Evolutionary conservation across 2,329 filamentous ascomycete species (phyloP).

Genomic region (Sclerotinia minor): DNA sequence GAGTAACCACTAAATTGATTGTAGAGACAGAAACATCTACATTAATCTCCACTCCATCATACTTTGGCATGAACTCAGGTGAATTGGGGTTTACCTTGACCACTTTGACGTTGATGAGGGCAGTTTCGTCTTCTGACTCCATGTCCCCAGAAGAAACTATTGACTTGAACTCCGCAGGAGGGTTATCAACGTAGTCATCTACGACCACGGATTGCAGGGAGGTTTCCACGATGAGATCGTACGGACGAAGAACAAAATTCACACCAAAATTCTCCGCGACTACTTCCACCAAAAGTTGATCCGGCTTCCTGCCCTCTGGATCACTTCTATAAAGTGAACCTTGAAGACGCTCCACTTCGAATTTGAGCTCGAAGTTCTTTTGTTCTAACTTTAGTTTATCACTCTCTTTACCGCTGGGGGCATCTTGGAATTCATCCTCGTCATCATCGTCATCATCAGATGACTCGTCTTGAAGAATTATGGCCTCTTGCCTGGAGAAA

Average conservation of each 20-base stretch:
- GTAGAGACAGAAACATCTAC: constrained; percentile 89
- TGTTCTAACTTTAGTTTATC: constrained; percentile 75
- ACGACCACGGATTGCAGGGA: constrained; percentile 82
- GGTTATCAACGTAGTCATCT: constrained; percentile 90
- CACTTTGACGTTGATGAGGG: constrained; percentile 87
- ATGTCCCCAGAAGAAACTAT: constrained; percentile 83
- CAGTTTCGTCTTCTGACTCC: constrained; percentile 73
- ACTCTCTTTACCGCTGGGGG: constrained; percentile 55
- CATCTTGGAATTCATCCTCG: constrained; percentile 67
- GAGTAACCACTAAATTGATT: constrained; percentile 92
- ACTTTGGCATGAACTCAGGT: constrained; percentile 88
- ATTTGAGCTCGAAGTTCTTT: constrained; percentile 92
- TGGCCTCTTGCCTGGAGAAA: constrained; percentile 70
- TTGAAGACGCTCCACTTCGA: constrained; percentile 90
- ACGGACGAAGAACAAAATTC: constrained; percentile 83
- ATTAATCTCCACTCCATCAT: constrained; percentile 92
- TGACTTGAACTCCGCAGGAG: constrained; percentile 89
- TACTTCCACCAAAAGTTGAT: constrained; percentile 83
- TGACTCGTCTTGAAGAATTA: constrained; percentile 63
- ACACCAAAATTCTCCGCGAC: constrained; percentile 87
- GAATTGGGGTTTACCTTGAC: constrained; percentile 85
- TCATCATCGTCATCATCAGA: constrained; percentile 63
- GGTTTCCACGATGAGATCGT: constrained; percentile 91
- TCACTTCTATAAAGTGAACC: constrained; percentile 90
- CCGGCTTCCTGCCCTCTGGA: constrained; percentile 70